Conservation (phyloP, 345 rosid genomes). For the Boechera stricta region DNA sequence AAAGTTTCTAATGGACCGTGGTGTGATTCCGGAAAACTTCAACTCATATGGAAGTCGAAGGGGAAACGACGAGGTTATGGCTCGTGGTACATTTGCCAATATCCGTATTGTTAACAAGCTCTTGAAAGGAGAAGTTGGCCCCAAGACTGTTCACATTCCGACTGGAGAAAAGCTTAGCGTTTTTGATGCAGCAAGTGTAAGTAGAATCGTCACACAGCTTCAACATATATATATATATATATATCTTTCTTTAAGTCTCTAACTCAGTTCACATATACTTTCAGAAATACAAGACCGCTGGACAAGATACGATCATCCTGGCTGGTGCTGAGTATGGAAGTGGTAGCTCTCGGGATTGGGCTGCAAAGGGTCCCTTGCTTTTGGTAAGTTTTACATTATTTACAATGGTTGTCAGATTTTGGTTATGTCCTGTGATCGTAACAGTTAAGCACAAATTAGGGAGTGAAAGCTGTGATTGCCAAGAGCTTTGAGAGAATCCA, state of each 20-base stretch:
- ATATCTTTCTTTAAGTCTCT: neutral
- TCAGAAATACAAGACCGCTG: constrained; percentile 71
- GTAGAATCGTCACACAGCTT: constrained; percentile 26
- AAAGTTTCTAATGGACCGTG: constrained; percentile 66
- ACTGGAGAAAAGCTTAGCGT: constrained; percentile 75
- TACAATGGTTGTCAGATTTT: neutral
- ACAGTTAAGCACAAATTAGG: constrained; percentile 42
- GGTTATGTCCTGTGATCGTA: constrained; percentile 5
- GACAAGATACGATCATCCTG: constrained; percentile 70
- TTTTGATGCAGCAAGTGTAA: constrained; percentile 81
- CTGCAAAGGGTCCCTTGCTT: constrained; percentile 90
- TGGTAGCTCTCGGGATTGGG: constrained; percentile 93
- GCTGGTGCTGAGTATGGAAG: constrained; percentile 94
- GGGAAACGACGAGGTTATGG: constrained; percentile 84
- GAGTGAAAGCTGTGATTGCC: constrained; percentile 70
- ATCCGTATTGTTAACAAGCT: constrained; percentile 80
- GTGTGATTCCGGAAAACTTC: constrained; percentile 65
- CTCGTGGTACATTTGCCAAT: constrained; percentile 90
- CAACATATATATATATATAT: neutral
- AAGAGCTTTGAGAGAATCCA: constrained; percentile 80
- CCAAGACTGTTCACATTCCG: constrained; percentile 78
- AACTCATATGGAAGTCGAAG: constrained; percentile 89
- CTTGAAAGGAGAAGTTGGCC: constrained; percentile 83
- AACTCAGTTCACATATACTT: constrained; percentile 11
- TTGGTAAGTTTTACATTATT: constrained; percentile 50